Conservation (phyloP, 805 yeast genomes). For the Barnettozyma vustinii region DNA sequence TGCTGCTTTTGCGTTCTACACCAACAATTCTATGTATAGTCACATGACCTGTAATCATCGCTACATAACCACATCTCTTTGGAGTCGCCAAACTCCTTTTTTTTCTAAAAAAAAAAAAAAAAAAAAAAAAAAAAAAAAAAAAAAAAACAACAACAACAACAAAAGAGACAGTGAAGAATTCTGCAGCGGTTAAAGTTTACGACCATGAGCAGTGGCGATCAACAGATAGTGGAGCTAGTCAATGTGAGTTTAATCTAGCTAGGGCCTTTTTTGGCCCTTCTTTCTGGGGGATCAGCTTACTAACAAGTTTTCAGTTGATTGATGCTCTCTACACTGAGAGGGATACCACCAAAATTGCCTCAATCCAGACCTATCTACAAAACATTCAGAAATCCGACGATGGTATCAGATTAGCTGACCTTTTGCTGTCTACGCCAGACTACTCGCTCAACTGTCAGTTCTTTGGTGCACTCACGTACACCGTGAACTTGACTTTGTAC, state of each 20-base stretch:
- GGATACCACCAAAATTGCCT: conserved; percentile 31
- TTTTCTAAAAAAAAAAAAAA: too few relatives aligned
- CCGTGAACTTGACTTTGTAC: conserved; percentile 47
- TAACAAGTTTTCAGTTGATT: conserved; percentile 14
- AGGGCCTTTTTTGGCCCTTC: background rate
- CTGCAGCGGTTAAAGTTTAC: background rate
- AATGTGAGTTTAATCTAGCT: conserved; percentile 4
- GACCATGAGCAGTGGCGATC: background rate
- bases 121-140: too few relatives aligned
- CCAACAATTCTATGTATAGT: too few relatives aligned
- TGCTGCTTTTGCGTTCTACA: too few relatives aligned
- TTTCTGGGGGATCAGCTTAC: background rate
- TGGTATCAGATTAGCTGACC: conserved; percentile 55
- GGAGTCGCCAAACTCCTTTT: too few relatives aligned
- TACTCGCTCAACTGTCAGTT: conserved; percentile 50
- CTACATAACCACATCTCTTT: too few relatives aligned
- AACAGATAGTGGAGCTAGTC: conserved; percentile 7
- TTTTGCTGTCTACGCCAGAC: conserved; percentile 35
- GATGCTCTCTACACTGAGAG: conserved; percentile 20
- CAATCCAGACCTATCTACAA: conserved; percentile 53
- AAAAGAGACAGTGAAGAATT: background rate
- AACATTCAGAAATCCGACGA: conserved; percentile 47
- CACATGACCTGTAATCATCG: too few relatives aligned
- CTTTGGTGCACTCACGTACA: conserved; percentile 77
- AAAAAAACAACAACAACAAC: too few relatives aligned